A percentile compares a stretch with the other conserved stretches of the same genome.
phyloP scores from a whole-genome alignment of 2,329 filamentous ascomycete species.

The Pseudocercospora fijiensis region DNA sequence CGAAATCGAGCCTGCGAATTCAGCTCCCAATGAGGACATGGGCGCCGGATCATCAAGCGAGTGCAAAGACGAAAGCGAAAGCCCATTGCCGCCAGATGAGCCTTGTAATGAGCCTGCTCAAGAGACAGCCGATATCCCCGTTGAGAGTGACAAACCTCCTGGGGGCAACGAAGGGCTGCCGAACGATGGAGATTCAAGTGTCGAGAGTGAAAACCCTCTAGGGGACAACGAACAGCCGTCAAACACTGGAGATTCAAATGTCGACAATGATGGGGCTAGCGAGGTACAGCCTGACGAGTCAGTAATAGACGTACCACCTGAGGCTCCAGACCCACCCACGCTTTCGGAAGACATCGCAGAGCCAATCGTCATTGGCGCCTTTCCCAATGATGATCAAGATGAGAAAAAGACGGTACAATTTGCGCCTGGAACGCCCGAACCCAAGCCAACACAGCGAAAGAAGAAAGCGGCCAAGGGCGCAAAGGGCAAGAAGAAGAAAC shows the following conservation, averaged over 20 bases:
- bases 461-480: conserved; percentile 28
- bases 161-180: neutral
- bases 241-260: neutral
- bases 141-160: neutral
- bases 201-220: neutral
- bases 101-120: neutral
- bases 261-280: too few relatives aligned
- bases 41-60: neutral
- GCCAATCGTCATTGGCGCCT: conserved; percentile 4
- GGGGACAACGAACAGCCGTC: neutral
- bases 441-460: conserved; percentile 28
- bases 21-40: neutral
- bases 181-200: neutral
- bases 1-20: neutral
- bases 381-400: conserved; percentile 12
- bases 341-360: neutral
- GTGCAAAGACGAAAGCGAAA: neutral
- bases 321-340: conserved; percentile 14
- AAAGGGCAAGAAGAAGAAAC: conserved; percentile 31
- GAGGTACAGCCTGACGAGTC: conserved; percentile 1
- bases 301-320: conserved; percentile 7
- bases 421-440: conserved; percentile 33
- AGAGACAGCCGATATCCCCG: neutral
- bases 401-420: conserved; percentile 34
- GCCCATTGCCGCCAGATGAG: neutral